Percentiles rank a stretch among this genome's conserved stretches.
Conservation (phyloP, 176 grass and related monocot genomes). For the Triticum dicoccoides region DNA sequence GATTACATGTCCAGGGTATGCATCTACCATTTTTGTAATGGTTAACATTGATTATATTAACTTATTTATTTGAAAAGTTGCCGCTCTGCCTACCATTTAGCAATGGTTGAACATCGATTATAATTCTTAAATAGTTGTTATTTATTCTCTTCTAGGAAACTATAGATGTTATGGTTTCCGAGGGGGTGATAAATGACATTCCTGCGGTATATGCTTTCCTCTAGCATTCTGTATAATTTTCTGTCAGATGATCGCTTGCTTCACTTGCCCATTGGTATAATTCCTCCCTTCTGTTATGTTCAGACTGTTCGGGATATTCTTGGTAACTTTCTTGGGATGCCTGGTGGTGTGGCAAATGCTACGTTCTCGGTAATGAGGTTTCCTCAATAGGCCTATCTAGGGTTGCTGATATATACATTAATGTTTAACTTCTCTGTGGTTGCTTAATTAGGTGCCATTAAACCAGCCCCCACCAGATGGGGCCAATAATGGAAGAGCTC, state of each 20-base stretch:
- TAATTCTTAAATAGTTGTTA: neutral
- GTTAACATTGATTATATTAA: neutral
- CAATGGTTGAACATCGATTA: neutral
- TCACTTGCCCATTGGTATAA: neutral
- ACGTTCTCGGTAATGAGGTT: constrained; percentile 44
- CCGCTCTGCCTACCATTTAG: constrained; percentile 6
- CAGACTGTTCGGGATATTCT: constrained; percentile 78
- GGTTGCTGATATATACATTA: neutral
- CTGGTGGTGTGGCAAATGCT: constrained; percentile 48
- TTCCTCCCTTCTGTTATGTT: constrained; percentile 16
- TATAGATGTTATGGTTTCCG: constrained; percentile 18
- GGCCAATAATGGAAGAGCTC: constrained; percentile 56
- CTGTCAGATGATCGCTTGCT: neutral
- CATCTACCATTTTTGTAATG: neutral
- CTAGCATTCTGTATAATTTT: constrained; percentile 1
- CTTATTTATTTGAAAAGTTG: neutral
- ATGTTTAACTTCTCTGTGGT: constrained; percentile 1
- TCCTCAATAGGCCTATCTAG: constrained; percentile 2
- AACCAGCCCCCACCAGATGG: constrained; percentile 47
- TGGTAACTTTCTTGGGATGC: constrained; percentile 59
- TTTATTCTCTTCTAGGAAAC: constrained; percentile 30
- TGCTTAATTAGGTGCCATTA: constrained; percentile 60
- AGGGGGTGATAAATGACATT: constrained; percentile 23
- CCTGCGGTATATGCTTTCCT: constrained; percentile 26
- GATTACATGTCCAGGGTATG: constrained; percentile 68